Base-by-base conservation (phyloP, 2,329 filamentous ascomycete genomes). In the Lecanicillium sp. region DNA sequence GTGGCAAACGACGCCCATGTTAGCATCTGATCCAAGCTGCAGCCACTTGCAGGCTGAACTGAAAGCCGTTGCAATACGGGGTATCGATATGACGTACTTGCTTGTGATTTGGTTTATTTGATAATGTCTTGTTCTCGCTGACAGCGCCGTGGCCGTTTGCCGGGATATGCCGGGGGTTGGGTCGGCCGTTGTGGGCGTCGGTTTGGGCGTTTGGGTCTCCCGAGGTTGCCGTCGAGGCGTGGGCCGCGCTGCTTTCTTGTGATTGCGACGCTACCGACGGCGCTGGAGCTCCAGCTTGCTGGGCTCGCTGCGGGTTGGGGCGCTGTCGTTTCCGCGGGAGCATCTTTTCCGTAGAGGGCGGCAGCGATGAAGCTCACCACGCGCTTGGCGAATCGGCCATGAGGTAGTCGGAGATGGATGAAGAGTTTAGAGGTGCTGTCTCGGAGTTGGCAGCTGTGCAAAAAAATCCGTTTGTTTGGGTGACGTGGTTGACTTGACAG, bases 321-420 rank as follows among this genome's bases (percentile, higher is more conserved):
- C 58, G 52, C 42, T 49, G 52, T 47, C 53, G 52, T 48, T 61
- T 62, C 42, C 58, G 58, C 33, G 56, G 49, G 46, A 52, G 42
- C 59, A 62, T 62, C 38, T 6, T 35, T n/a, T 35, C 15, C 13
- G 15, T 14, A 17, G 15, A 33, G 10, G 17, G 33, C 17, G 18
- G 33, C n/a, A 17, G 14, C 11, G 20, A 19, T 17, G 9, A 19
- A 22, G 11, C 29, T 31, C 29, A n/a, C 13, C n/a, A 13, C 29
- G n/a, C 7, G 29, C 13, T n/a, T 31, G n/a, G 5, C 45, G 45
- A 40, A 38, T 15, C 29, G 30, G 37, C 22, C 22, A 25, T 25
- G 22, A 25, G 7, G 22, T 11, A 25, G 22, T 11, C 11, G 22
- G 22, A 25, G 22, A 25, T 25, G 22, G 11, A 25, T 11, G 11